phyloP scores from a whole-genome alignment of 176 grass and related monocot genomes.

The Coix lacrymajobi region DNA sequence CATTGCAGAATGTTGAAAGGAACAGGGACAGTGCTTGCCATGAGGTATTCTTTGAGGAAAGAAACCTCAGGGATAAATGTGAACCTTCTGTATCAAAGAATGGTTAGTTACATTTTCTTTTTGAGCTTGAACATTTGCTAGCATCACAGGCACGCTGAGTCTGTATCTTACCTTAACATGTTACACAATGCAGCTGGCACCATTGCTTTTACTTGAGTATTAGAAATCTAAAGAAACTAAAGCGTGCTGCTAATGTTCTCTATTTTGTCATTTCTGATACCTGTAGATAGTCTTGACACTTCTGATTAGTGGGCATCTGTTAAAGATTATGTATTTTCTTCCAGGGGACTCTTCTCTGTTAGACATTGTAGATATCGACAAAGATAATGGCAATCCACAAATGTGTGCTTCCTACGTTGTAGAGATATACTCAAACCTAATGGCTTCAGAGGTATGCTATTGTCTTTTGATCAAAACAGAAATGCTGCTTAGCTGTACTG shows the following conservation, averaged over 20 bases:
- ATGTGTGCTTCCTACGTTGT: slow-evolving; percentile 45
- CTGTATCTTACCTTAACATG: background rate
- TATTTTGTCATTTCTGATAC: background rate
- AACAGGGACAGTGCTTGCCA: slow-evolving; percentile 26
- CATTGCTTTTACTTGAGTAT: background rate
- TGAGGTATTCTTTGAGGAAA: slow-evolving; percentile 17
- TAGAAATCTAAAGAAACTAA: background rate
- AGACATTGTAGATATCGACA: slow-evolving; percentile 36
- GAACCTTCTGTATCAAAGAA: slow-evolving; percentile 23
- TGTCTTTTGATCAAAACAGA: background rate
- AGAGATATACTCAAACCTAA: slow-evolving; percentile 40
- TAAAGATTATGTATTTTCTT: slow-evolving; percentile 2
- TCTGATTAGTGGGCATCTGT: background rate
- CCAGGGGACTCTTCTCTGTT: slow-evolving; percentile 13
- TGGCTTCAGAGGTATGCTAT: slow-evolving; percentile 45
- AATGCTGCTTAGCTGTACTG: background rate
- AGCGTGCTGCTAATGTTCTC: background rate
- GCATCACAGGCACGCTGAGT: background rate
- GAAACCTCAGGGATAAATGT: background rate
- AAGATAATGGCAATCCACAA: slow-evolving; percentile 44
- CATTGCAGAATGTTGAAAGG: slow-evolving; percentile 13
- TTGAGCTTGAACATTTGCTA: background rate
- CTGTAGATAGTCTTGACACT: background rate
- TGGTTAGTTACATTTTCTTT: slow-evolving; percentile 7
- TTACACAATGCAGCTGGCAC: background rate